These are phyloP conservation scores for Neurospora sp. DNA, from an alignment of 495 filamentous ascomycete genomes.

Conservation along the genomic window DNA sequence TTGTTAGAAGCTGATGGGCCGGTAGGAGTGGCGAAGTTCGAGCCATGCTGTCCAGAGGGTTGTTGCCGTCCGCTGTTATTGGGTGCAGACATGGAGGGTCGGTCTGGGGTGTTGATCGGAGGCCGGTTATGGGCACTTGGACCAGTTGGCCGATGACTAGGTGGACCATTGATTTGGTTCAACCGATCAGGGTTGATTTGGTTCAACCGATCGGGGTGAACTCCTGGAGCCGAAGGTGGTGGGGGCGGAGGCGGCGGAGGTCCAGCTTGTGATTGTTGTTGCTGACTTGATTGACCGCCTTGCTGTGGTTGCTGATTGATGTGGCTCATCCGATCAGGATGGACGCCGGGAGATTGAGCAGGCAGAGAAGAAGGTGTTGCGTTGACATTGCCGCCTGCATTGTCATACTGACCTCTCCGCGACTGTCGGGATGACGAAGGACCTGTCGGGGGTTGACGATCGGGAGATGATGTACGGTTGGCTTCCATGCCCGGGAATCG, in stretches of 20 bases:
- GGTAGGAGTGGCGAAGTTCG: slow-evolving; percentile 34
- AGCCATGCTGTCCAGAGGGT: slow-evolving; percentile 17
- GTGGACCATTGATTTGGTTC: slow-evolving; percentile 18
- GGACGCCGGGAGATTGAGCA: slow-evolving; percentile 21
- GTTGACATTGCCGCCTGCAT: slow-evolving; percentile 9
- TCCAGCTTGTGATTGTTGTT: slow-evolving; percentile 8
- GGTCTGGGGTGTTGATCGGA: slow-evolving; percentile 24
- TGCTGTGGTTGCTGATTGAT: slow-evolving; percentile 14
- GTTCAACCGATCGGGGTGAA: slow-evolving; percentile 4
- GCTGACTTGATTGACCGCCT: background rate
- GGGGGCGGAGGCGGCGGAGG: slow-evolving; percentile 12
- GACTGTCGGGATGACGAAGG: slow-evolving; percentile 32
- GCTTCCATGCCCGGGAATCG: slow-evolving; percentile 25
- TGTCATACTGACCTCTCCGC: slow-evolving; percentile 30
- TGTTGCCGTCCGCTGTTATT: slow-evolving; percentile 14
- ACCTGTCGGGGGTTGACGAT: slow-evolving; percentile 39
- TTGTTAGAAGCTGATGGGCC: slow-evolving; percentile 33
- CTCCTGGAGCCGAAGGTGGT: slow-evolving; percentile 13
- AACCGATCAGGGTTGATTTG: slow-evolving; percentile 45
- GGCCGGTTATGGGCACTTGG: slow-evolving; percentile 17
- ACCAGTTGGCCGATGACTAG: slow-evolving; percentile 10
- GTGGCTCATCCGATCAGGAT: slow-evolving; percentile 35
- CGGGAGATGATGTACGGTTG: slow-evolving; percentile 32
- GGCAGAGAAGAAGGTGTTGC: slow-evolving; percentile 22
- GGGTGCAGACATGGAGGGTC: slow-evolving; percentile 19